Evolutionary conservation across 176 grass and related monocot species (phyloP).

Genomic region (Puccinellia tenuiflora): DNA sequence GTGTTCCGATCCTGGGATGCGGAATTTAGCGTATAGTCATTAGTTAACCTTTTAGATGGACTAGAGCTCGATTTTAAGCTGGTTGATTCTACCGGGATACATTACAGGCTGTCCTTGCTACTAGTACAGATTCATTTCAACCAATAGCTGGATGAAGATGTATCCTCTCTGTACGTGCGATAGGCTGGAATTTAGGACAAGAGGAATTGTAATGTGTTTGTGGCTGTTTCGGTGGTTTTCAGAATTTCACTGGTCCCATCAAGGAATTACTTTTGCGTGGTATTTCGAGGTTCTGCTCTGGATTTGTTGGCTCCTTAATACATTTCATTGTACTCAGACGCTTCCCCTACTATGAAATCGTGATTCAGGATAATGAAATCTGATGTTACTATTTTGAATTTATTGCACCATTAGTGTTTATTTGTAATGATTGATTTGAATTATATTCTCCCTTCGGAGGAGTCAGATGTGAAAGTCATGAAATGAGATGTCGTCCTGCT

Average conservation of each 20-base stretch:
- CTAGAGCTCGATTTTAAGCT: constrained; percentile 2
- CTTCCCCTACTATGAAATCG: background rate
- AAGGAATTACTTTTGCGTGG: background rate
- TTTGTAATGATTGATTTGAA: constrained; percentile 10
- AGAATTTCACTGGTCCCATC: background rate
- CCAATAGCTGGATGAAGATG: constrained; percentile 9
- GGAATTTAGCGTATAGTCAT: background rate
- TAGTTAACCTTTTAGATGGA: background rate
- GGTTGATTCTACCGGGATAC: background rate
- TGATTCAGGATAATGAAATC: background rate
- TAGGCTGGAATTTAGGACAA: background rate
- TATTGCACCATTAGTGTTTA: background rate
- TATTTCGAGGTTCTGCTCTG: background rate
- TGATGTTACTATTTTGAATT: background rate
- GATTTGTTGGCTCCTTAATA: background rate
- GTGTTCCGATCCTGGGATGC: background rate
- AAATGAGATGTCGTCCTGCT: background rate
- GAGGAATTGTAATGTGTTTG: background rate
- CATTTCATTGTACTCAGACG: background rate
- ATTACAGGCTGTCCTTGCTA: background rate
- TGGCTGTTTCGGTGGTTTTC: background rate
- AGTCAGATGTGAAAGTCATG: background rate
- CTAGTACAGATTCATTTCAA: constrained; percentile 4
- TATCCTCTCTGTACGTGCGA: background rate
- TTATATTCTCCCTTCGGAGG: background rate